Conservation (phyloP, 202 grass and related monocot genomes). For the Zizania palustris region DNA sequence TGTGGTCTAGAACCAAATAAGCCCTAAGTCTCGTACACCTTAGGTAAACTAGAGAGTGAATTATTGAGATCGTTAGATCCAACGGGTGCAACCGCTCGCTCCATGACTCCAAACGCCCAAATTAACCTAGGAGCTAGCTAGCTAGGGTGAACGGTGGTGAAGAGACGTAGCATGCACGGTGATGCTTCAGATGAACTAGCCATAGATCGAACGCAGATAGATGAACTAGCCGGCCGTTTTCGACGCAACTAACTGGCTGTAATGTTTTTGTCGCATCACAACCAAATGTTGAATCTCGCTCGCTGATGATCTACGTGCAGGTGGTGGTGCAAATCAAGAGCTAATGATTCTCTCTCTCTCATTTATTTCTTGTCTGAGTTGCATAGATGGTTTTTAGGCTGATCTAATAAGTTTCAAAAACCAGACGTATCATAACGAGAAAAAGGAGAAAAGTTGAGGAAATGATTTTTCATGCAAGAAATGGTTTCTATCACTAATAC, state of each 20-base stretch:
- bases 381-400: not conserved
- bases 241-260: conserved; percentile 35
- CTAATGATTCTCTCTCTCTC: not conserved
- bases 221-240: conserved; percentile 16
- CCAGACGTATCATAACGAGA: not conserved
- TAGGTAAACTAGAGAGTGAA: not conserved
- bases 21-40: conserved; percentile 43
- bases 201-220: conserved; percentile 5
- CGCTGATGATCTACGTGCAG: not conserved
- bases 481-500: no score
- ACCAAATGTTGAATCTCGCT: conserved; percentile 22
- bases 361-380: not conserved
- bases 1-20: no score
- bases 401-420: not conserved
- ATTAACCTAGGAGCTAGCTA: conserved; percentile 4
- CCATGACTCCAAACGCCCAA: conserved; percentile 50
- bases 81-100: conserved; percentile 36
- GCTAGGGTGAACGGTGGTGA: not conserved
- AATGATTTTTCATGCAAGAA: no score
- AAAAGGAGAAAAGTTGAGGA: no score
- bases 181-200: conserved; percentile 36
- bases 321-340: not conserved
- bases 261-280: conserved; percentile 46
- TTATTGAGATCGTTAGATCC: conserved; percentile 27
- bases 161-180: not conserved